Evolutionary conservation across 768 basidiomycete genomes (phyloP), one percentile per base, ranked within the genome.

Genomic region (Termitomyces sp.): DNA sequence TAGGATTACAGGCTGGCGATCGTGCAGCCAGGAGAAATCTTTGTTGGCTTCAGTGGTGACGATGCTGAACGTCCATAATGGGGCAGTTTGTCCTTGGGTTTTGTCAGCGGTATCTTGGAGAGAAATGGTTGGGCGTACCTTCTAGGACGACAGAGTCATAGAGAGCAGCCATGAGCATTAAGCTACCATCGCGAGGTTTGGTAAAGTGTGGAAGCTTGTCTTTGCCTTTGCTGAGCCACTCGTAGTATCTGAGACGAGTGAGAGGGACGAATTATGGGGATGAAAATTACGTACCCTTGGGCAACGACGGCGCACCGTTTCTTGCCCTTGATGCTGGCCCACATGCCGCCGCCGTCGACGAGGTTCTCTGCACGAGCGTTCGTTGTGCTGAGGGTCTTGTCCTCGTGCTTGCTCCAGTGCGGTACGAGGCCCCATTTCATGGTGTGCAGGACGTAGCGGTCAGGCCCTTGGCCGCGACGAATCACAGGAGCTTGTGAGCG

Each of bases 401-500:
- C 84, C 62, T 95, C 91, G 41, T 75, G 72, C 68, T 91, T 92
- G 67, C 78, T 83, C 87, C 88, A 95, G 68, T 90, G 86, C 0
- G 91, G 93, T 2, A 94, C 83, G 1, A 95, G 77, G 7, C 95
- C 95, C 95, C 95, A 98, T 59, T 81, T 87, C 92, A 93, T 93
- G 0, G 89, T 88, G 37, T 92, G 89, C 61, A 95, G 69, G 24
- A 89, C 74, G 20, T 86, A 71, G 13, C 70, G 42, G n/a, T 41
- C 39, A 34, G 53, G n/a, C 18, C 31, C 62, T 50, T 50, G 75
- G 24, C 75, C 65, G 41, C 78, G 75, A 16, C 85, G 81, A 34
- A 95, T 76, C 37, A 95, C 89, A 22, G 93, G 91, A 0, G 86
- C 88, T 52, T 87, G 78, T 0, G 89, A 82, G 47, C 87, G 87